These are phyloP conservation scores for Trametes sanguinea DNA, from an alignment of 768 basidiomycete genomes.

Conservation along the genomic window DNA sequence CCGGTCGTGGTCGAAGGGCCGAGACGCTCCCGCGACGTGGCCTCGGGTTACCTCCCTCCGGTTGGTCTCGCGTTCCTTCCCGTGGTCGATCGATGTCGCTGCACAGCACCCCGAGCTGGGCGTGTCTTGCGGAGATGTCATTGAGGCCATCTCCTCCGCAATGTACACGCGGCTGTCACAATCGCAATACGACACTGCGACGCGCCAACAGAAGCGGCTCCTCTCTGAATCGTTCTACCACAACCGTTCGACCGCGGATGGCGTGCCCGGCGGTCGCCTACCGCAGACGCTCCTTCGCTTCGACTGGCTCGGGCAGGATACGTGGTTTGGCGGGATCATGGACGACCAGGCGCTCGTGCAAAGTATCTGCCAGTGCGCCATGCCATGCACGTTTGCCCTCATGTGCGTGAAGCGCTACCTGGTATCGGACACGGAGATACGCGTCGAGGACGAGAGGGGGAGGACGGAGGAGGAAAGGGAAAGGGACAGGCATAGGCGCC, in stretches of 20 bases:
- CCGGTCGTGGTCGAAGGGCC: conserved; percentile 68
- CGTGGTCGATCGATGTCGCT: conserved; percentile 54
- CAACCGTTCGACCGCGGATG: conserved; percentile 64
- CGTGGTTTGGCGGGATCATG: conserved; percentile 64
- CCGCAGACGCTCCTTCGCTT: conserved; percentile 63
- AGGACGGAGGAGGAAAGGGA: conserved; percentile 24
- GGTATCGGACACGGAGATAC: conserved; percentile 51
- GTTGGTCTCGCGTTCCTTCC: conserved; percentile 54
- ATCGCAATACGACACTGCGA: conserved; percentile 52
- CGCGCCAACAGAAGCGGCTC: conserved; percentile 38
- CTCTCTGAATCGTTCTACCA: conserved; percentile 57
- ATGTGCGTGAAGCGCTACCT: conserved; percentile 50
- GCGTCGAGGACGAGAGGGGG: conserved; percentile 46
- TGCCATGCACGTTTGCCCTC: conserved; percentile 64
- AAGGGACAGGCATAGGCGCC: conserved; percentile 20
- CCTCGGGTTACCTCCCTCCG: conserved; percentile 56
- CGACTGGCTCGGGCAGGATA: conserved; percentile 63
- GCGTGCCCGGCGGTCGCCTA: conserved; percentile 70
- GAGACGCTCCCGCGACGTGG: conserved; percentile 64
- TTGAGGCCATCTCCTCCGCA: conserved; percentile 54
- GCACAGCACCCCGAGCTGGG: conserved; percentile 50
- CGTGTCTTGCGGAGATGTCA: conserved; percentile 67
- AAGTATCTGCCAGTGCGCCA: conserved; percentile 43
- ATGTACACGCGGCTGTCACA: conserved; percentile 53
- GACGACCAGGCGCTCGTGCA: conserved; percentile 46